Conservation (phyloP, 306 rosid genomes). For the Gynostemma pentaphyllum region DNA sequence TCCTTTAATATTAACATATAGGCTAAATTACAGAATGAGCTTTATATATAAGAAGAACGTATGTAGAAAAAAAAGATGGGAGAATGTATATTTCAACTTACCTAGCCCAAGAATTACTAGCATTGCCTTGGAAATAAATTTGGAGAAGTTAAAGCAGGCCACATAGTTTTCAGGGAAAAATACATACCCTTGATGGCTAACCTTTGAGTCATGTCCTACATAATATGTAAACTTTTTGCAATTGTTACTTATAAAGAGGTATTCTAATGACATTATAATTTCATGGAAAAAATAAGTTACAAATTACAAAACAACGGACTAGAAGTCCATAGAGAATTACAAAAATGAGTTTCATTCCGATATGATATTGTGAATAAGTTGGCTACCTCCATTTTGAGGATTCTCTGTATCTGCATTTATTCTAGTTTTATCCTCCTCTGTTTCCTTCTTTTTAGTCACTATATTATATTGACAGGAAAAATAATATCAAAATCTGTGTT, state of each 20-base stretch:
- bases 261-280: no score
- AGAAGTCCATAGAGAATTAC: no score
- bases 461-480: background rate
- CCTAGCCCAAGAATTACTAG: constrained; percentile 2
- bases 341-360: no score
- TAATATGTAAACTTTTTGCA: background rate
- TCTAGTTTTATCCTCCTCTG: background rate
- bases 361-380: no score
- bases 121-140: background rate
- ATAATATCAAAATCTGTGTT: no score
- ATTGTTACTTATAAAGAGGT: no score
- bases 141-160: background rate
- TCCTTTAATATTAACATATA: constrained; percentile 5
- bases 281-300: no score
- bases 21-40: no score
- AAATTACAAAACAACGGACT: no score
- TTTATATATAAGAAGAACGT: no score
- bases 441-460: background rate
- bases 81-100: background rate
- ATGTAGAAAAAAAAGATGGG: no score
- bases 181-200: background rate
- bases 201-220: background rate
- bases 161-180: background rate
- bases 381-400: background rate
- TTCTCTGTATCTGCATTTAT: background rate